These are phyloP conservation scores for Chenopodium quinoa DNA, from an alignment of 148 eudicot species.

Conservation along the genomic window DNA sequence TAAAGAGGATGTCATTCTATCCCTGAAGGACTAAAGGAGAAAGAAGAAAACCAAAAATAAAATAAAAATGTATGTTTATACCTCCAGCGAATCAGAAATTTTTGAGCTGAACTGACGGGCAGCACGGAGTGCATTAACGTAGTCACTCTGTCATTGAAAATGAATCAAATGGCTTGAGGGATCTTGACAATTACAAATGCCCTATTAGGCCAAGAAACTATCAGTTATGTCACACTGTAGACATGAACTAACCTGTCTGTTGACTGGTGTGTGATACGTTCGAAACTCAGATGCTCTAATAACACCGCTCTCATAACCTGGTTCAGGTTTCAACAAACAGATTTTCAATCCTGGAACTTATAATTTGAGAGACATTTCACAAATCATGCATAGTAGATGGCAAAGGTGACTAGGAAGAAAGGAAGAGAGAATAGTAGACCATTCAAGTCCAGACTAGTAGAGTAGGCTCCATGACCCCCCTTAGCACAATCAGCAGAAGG, in stretches of 20 bases:
- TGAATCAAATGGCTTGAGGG: slow-evolving; percentile 10
- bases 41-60: neutral
- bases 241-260: slow-evolving; percentile 47
- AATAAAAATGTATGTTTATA: neutral
- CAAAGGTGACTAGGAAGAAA: neutral
- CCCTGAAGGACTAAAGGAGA: neutral
- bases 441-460: slow-evolving; percentile 59
- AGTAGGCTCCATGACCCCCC: slow-evolving; percentile 78
- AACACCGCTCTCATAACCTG: slow-evolving; percentile 61
- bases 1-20: neutral
- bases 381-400: neutral
- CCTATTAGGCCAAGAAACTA: neutral
- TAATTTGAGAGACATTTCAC: neutral
- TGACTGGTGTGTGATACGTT: slow-evolving; percentile 65
- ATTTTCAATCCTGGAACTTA: neutral
- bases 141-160: slow-evolving; percentile 48
- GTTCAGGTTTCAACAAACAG: slow-evolving; percentile 1
- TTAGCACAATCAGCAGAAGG: slow-evolving; percentile 89
- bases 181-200: neutral
- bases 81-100: slow-evolving; percentile 59
- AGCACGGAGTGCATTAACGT: slow-evolving; percentile 59
- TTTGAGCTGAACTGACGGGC: slow-evolving; percentile 60
- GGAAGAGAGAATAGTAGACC: slow-evolving; percentile 31
- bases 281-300: slow-evolving; percentile 67
- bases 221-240: neutral